Conservation (phyloP, 2,329 filamentous ascomycete genomes). For the Fusarium devonianum region DNA sequence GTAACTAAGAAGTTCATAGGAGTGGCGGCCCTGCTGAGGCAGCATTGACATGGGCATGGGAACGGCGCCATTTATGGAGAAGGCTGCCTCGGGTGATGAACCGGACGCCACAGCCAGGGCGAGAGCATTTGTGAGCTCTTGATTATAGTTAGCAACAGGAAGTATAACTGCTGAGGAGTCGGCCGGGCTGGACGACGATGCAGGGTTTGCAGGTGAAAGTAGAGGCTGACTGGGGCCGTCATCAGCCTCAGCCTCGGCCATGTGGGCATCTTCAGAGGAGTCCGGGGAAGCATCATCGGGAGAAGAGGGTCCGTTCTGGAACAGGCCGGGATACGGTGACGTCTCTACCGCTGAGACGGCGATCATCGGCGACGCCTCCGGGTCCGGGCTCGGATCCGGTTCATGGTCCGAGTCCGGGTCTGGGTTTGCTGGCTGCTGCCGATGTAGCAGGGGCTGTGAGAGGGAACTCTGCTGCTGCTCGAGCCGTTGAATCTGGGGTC, state of each 20-base stretch:
- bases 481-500: neutral
- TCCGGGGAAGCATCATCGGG: constrained; percentile 15
- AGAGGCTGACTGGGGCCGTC: constrained; percentile 31
- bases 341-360: constrained; percentile 12
- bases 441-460: constrained; percentile 14
- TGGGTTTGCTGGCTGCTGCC: constrained; percentile 1
- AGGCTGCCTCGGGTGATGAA: constrained; percentile 4
- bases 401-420: constrained; percentile 24
- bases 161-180: constrained; percentile 17
- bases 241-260: constrained; percentile 35
- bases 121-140: constrained; percentile 31
- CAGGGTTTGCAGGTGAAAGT: constrained; percentile 29
- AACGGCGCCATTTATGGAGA: constrained; percentile 30
- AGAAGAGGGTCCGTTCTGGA: constrained; percentile 26
- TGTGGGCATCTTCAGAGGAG: constrained; percentile 36
- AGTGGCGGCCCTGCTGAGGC: constrained; percentile 45
- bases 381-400: constrained; percentile 25
- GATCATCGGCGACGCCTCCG: constrained; percentile 5
- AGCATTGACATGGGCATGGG: constrained; percentile 42
- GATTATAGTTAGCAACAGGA: constrained; percentile 22
- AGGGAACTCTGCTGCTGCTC: constrained; percentile 9
- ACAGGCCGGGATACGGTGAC: constrained; percentile 8
- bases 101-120: constrained; percentile 24
- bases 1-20: constrained; percentile 54
- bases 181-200: constrained; percentile 28